Percentiles rank a stretch among this genome's conserved stretches.
Conservation (phyloP, 148 eudicot species). For the Euryodendron excelsum region DNA sequence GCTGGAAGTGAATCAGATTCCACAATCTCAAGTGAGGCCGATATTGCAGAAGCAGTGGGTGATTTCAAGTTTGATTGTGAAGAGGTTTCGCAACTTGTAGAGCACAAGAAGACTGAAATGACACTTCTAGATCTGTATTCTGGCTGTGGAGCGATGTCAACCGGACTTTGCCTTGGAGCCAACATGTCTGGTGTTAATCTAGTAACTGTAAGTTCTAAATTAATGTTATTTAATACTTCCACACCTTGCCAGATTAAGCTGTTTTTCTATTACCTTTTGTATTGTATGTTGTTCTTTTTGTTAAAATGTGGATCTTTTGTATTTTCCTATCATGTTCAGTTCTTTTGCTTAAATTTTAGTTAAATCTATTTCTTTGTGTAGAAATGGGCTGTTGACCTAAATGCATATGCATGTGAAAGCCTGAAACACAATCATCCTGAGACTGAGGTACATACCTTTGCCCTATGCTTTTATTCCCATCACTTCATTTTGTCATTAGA, state of each 20-base stretch:
- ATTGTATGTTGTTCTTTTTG: background rate
- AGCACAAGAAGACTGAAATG: background rate
- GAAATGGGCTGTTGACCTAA: slow-evolving; percentile 89
- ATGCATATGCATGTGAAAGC: slow-evolving; percentile 65
- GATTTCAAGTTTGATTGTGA: background rate
- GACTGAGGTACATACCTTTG: slow-evolving; percentile 45
- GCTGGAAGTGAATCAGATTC: slow-evolving; percentile 53
- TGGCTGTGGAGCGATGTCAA: slow-evolving; percentile 20
- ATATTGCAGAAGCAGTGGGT: slow-evolving; percentile 16
- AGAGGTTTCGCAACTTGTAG: background rate
- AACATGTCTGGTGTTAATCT: slow-evolving; percentile 44
- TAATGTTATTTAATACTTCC: background rate
- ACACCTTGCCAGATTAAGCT: too few species aligned
- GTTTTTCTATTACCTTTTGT: too few species aligned
- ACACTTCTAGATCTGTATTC: slow-evolving; percentile 14
- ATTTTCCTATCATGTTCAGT: too few species aligned
- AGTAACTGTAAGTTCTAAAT: slow-evolving; percentile 51
- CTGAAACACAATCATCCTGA: slow-evolving; percentile 74
- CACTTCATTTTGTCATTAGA: too few species aligned
- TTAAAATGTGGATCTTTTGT: background rate
- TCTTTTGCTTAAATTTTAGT: too few species aligned
- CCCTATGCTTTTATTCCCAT: too few species aligned
- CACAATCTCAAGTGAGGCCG: slow-evolving; percentile 55
- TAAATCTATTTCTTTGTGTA: slow-evolving; percentile 13
- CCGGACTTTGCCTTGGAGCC: slow-evolving; percentile 16